Percentiles rank a stretch among this genome's conserved stretches.
These are phyloP conservation scores for Daphne laureola DNA, from an alignment of 441 rosid species.

Conservation along the genomic window DNA sequence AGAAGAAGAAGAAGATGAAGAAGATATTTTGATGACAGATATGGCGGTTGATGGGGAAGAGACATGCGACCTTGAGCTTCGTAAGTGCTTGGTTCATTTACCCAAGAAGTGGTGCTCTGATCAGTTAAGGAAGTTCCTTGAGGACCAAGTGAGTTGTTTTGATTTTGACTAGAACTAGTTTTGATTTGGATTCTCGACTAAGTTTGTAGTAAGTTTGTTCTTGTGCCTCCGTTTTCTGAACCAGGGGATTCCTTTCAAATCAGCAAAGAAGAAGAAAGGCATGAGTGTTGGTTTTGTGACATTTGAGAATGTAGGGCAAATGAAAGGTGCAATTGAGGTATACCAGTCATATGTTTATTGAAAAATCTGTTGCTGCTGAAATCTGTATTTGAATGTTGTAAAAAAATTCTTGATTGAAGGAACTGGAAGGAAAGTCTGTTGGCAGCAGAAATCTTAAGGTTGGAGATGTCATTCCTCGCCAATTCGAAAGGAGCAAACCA, in stretches of 20 bases:
- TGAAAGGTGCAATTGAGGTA: conserved; percentile 58
- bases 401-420: conserved; percentile 30
- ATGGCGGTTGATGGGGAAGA: conserved; percentile 34
- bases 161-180: conserved; percentile 6
- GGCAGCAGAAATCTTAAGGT: conserved; percentile 62
- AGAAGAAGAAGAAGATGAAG: conserved; percentile 52
- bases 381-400: conserved; percentile 3
- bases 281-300: conserved; percentile 79
- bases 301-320: conserved; percentile 54
- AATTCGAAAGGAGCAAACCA: conserved; percentile 43
- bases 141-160: conserved; percentile 40
- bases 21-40: conserved; percentile 40
- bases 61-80: conserved; percentile 35
- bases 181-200: background rate
- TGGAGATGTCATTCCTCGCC: conserved; percentile 64
- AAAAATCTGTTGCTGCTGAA: conserved; percentile 4
- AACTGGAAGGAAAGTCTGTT: conserved; percentile 58
- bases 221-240: conserved; percentile 10
- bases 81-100: conserved; percentile 75
- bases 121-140: conserved; percentile 49
- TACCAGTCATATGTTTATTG: conserved; percentile 2
- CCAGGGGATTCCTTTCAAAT: conserved; percentile 56
- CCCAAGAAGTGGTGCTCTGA: conserved; percentile 67
- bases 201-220: conserved; percentile 3
- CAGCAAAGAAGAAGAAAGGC: conserved; percentile 76